A percentile compares a stretch with the other conserved stretches of the same genome.
phyloP scores from a whole-genome alignment of 129 eudicot species.

The Helianthus tuberosus region DNA sequence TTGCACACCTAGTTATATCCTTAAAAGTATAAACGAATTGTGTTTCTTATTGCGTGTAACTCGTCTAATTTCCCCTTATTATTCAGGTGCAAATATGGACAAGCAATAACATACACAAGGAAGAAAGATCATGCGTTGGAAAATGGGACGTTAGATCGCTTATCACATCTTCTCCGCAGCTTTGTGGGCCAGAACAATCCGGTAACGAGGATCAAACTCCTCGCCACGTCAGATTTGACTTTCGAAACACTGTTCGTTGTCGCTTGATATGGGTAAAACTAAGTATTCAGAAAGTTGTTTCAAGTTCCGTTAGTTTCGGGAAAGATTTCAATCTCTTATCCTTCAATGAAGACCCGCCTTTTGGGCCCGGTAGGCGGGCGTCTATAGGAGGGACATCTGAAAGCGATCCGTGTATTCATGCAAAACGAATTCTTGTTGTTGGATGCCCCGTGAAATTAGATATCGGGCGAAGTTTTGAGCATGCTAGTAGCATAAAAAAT shows the following conservation, averaged over 20 bases:
- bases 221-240: slow-evolving; percentile 74
- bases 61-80: background rate
- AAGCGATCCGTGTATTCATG: slow-evolving; percentile 80
- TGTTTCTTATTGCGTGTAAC: background rate
- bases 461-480: slow-evolving; percentile 54
- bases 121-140: slow-evolving; percentile 81
- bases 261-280: slow-evolving; percentile 81
- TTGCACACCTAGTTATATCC: too few relatives aligned
- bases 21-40: background rate
- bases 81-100: slow-evolving; percentile 88
- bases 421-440: slow-evolving; percentile 68
- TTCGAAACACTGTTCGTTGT: slow-evolving; percentile 71
- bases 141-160: slow-evolving; percentile 81
- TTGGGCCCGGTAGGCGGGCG: slow-evolving; percentile 53
- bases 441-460: slow-evolving; percentile 61
- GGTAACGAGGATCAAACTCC: slow-evolving; percentile 44
- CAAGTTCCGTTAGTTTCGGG: slow-evolving; percentile 69
- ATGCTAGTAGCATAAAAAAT: slow-evolving; percentile 47
- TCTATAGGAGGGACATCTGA: slow-evolving; percentile 69
- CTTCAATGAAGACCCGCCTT: slow-evolving; percentile 68
- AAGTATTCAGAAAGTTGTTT: slow-evolving; percentile 66
- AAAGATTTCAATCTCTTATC: slow-evolving; percentile 60
- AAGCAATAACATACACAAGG: slow-evolving; percentile 73
- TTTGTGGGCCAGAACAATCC: slow-evolving; percentile 65
- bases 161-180: slow-evolving; percentile 65